These are phyloP conservation scores for Kitagawia praeruptora DNA, from an alignment of 129 eudicot species.

Conservation along the genomic window DNA sequence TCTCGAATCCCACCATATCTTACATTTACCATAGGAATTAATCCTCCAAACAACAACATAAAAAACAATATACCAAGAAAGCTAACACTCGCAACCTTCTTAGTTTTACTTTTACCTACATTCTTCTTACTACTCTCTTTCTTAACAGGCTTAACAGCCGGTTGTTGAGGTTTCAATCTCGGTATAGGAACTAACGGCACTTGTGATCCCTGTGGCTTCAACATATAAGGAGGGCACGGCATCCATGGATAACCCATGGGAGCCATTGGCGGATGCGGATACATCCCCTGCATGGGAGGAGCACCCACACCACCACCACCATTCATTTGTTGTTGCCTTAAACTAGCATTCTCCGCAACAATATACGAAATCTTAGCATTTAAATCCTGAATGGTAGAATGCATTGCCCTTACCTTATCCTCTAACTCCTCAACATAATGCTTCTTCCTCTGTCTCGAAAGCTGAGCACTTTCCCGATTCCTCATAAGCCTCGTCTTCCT, in stretches of 20 bases:
- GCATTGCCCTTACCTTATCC: constrained; percentile 87
- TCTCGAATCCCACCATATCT: constrained; percentile 50
- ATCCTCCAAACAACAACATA: constrained; percentile 71
- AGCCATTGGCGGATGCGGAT: constrained; percentile 60
- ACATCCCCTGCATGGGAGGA: constrained; percentile 46
- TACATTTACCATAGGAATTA: constrained; percentile 69
- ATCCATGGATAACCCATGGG: constrained; percentile 89
- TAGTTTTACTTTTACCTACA: constrained; percentile 42
- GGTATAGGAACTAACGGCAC: constrained; percentile 94
- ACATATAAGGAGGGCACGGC: constrained; percentile 62
- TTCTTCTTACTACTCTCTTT: constrained; percentile 52
- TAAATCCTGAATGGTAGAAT: constrained; percentile 74
- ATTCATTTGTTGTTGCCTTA: constrained; percentile 73
- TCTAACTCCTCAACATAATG: constrained; percentile 90
- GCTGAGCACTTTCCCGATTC: constrained; percentile 88
- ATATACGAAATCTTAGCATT: constrained; percentile 55
- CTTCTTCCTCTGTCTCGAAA: constrained; percentile 90
- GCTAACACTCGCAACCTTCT: constrained; percentile 88
- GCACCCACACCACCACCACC: constrained; percentile 30
- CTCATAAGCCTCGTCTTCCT: constrained; percentile 76
- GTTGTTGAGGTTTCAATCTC: constrained; percentile 57
- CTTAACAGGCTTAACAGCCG: constrained; percentile 22
- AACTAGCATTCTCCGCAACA: constrained; percentile 68
- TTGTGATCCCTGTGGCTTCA: constrained; percentile 77
- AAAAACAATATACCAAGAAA: constrained; percentile 77